phyloP scores from a whole-genome alignment of 2,329 filamentous ascomycete species.

The Hypoxylon sp. region DNA sequence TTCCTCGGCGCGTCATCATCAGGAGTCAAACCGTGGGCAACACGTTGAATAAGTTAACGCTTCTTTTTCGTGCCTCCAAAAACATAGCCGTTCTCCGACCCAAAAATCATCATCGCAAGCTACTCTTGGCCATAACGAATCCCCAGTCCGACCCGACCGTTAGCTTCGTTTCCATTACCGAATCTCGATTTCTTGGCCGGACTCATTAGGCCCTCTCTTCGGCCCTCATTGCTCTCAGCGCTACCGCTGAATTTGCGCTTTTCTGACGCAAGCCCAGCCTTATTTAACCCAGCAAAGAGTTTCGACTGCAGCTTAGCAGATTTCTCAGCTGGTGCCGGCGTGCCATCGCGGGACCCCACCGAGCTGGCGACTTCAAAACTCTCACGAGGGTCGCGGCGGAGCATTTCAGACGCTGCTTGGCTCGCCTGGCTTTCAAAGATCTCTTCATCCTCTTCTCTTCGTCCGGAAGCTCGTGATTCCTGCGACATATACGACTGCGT shows the following conservation, averaged over 20 bases:
- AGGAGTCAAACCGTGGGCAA: constrained; percentile 14
- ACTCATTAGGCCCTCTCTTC: constrained; percentile 56
- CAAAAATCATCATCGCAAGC: not conserved
- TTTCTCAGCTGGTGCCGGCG: constrained; percentile 60
- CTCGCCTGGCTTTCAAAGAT: constrained; percentile 81
- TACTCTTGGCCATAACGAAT: constrained; percentile 60
- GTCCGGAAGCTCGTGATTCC: constrained; percentile 46
- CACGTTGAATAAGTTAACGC: not conserved
- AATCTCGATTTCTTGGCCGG: constrained; percentile 66
- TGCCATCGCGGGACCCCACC: constrained; percentile 58
- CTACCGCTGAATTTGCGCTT: constrained; percentile 65
- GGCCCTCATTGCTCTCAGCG: constrained; percentile 48
- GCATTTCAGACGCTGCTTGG: constrained; percentile 80
- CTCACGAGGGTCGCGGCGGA: constrained; percentile 69
- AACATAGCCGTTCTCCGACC: not conserved
- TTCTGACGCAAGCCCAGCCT: constrained; percentile 55
- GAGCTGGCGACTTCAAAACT: constrained; percentile 65
- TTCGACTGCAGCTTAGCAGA: constrained; percentile 65
- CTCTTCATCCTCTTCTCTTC: constrained; percentile 68
- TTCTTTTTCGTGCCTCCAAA: not conserved
- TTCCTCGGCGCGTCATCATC: constrained; percentile 12
- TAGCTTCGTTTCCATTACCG: constrained; percentile 56
- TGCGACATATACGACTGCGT: constrained; percentile 55
- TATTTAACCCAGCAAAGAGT: constrained; percentile 61
- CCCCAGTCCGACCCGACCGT: constrained; percentile 62